Conservation (phyloP, 345 rosid genomes). For the Gossypium bickii region DNA sequence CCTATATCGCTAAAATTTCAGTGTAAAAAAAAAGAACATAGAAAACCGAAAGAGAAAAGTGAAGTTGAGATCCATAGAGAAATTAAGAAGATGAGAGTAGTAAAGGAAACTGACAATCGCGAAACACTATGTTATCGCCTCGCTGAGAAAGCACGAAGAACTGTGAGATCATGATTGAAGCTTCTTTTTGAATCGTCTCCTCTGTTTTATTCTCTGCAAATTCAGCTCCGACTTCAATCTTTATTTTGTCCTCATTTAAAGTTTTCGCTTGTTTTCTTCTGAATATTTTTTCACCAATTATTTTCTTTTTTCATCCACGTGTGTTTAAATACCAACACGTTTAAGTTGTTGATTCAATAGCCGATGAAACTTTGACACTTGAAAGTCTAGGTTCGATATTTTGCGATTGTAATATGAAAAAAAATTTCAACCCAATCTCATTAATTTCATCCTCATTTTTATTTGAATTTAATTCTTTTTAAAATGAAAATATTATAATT, state of each 20-base stretch:
- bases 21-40: not conserved
- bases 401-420: too few species aligned
- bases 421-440: too few species aligned
- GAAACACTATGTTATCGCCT: conserved; percentile 95
- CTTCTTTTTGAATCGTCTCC: conserved; percentile 4
- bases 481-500: too few species aligned
- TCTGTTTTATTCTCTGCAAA: conserved; percentile 4
- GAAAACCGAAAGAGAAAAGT: not conserved
- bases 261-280: too few species aligned
- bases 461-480: too few species aligned
- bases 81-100: not conserved
- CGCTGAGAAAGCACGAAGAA: conserved; percentile 95
- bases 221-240: not conserved
- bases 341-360: too few species aligned
- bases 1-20: not conserved
- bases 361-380: too few species aligned
- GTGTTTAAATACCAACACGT: too few species aligned
- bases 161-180: conserved; percentile 73
- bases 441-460: too few species aligned
- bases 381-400: too few species aligned
- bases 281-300: too few species aligned
- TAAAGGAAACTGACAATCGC: conserved; percentile 64
- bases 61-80: conserved; percentile 14
- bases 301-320: too few species aligned
- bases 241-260: not conserved